Base-by-base conservation (phyloP, 2,329 filamentous ascomycete species). In the Fusarium decemcellulare region DNA sequence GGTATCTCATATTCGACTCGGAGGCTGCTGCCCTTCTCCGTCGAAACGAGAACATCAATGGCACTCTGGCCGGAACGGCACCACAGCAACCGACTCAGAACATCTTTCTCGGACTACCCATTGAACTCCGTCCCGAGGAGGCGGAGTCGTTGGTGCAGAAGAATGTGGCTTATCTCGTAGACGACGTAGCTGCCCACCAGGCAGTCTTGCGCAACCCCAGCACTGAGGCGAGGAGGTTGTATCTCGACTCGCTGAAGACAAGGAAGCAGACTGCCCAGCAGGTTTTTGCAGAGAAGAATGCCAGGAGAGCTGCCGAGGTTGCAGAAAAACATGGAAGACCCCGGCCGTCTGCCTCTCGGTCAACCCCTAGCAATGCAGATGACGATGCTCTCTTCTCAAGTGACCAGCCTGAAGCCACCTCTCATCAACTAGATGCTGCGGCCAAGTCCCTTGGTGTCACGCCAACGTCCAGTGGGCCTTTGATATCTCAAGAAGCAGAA, bases 51-150 rank as follows among this genome's bases (percentile, higher is more conserved):
- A 91, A 93, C 78, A 94, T 97, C 74, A 95, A 92, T 76, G 94
- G 94, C 68, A 92, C 96, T 34, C 86, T 97, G 59, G 91, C 93
- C 63, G 96, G 96, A 61, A 95, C 93, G 8, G 90, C 97, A 32
- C 95, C 96, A 2, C 95, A 98, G 81, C 91, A 94, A 61, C 94
- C 95, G 7, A 95, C 97, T 73, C 96, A 99, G 81, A 98, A 97
- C 81, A 88, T 97, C 61, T 98, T 98, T 78, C 88, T 95, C 62
- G 93, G 95, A 47, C 83, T 98, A 52, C 96, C 96, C 4, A 83
- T 98, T 29, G 92, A 98, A 83, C 85, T 99, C 46, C 93, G 96
- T 84, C 91, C 93, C 2, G 96, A 98, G 81, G 96, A 99, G 83
- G 95, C 92, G 5, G 88, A 90, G 68, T 82, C 96, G 57, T 86